phyloP scores from a whole-genome alignment of 2,329 filamentous ascomycete species.

The Epichloe sylvatica region DNA sequence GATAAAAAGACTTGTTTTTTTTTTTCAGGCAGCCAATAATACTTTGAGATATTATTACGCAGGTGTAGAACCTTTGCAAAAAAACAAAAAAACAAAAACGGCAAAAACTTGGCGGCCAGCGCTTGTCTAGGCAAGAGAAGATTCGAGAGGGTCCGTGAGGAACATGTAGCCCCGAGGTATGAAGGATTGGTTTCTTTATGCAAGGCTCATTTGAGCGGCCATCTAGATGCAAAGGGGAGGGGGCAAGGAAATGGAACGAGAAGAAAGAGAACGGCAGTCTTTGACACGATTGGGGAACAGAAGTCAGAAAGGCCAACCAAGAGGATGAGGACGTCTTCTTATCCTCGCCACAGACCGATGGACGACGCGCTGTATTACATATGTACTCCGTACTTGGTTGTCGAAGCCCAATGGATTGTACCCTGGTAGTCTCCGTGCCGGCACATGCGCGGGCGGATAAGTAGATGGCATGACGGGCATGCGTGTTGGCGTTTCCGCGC shows the following conservation, averaged over 20 bases:
- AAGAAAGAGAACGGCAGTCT: conserved; percentile 3
- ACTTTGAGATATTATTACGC: background rate
- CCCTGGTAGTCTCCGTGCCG: background rate
- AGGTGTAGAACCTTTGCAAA: background rate
- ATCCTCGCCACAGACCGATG: conserved; percentile 9
- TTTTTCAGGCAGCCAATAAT: background rate
- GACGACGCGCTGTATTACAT: too few species aligned
- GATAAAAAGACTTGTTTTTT: background rate
- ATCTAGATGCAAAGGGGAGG: background rate
- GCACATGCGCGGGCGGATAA: background rate
- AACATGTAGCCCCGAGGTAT: background rate
- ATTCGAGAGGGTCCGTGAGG: background rate
- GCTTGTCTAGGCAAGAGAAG: background rate
- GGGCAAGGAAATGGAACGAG: conserved; percentile 4
- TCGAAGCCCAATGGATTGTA: background rate
- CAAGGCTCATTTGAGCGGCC: conserved; percentile 1
- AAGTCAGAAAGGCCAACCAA: conserved; percentile 13
- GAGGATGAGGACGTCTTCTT: conserved; percentile 17
- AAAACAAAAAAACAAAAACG: background rate
- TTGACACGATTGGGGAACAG: conserved; percentile 13
- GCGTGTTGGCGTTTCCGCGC: conserved; percentile 1
- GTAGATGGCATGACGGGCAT: background rate
- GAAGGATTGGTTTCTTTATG: background rate
- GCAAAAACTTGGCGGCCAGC: conserved; percentile 1
- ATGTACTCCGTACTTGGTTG: too few species aligned